phyloP scores from a whole-genome alignment of 306 rosid species.

The Argentina anserina region DNA sequence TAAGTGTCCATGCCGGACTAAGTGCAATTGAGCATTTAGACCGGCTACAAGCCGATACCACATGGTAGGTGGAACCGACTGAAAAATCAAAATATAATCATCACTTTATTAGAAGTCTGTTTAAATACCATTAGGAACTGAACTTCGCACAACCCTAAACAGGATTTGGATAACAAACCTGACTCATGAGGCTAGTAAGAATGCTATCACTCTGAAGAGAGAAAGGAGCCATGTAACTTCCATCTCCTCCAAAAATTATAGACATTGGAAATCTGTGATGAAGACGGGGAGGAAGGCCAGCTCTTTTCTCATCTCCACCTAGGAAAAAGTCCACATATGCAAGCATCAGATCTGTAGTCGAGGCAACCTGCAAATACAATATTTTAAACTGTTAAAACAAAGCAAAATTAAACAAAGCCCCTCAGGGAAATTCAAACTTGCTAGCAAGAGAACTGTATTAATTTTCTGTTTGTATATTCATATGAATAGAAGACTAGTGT shows the following conservation, averaged over 20 bases:
- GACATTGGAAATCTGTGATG: slow-evolving; percentile 85
- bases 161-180: slow-evolving; percentile 45
- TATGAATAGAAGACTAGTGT: not conserved
- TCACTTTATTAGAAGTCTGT: slow-evolving; percentile 19
- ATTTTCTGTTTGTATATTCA: not conserved
- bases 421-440: not conserved
- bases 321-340: slow-evolving; percentile 90
- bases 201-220: slow-evolving; percentile 75
- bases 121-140: slow-evolving; percentile 4
- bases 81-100: slow-evolving; percentile 19
- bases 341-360: slow-evolving; percentile 86
- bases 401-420: not conserved
- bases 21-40: slow-evolving; percentile 83
- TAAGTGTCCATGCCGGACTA: slow-evolving; percentile 70
- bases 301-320: slow-evolving; percentile 94
- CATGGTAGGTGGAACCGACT: slow-evolving; percentile 85
- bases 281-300: slow-evolving; percentile 74
- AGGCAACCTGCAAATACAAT: slow-evolving; percentile 60
- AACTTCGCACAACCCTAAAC: slow-evolving; percentile 18
- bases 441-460: not conserved
- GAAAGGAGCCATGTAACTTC: slow-evolving; percentile 92
- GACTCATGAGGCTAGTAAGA: slow-evolving; percentile 86
- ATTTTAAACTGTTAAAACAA: not conserved
- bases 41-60: slow-evolving; percentile 99
- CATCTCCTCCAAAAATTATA: slow-evolving; percentile 86